Conservation (phyloP, 2,329 filamentous ascomycete genomes). For the Xylaria sp. region DNA sequence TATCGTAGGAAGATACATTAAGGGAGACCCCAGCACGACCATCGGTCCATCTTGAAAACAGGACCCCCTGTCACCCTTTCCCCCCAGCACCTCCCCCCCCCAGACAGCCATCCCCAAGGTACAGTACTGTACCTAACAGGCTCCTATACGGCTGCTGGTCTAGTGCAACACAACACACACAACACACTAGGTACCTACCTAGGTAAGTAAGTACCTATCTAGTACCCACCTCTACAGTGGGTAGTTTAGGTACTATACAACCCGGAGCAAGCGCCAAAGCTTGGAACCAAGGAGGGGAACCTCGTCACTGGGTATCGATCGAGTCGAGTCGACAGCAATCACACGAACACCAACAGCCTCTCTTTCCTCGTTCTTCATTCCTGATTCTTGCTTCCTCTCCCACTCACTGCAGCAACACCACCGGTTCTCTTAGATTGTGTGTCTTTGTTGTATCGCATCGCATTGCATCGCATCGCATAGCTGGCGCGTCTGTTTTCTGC, state of each 20-base stretch:
- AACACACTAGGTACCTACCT: too few relatives aligned
- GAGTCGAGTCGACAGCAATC: conserved; percentile 17
- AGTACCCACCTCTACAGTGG: too few relatives aligned
- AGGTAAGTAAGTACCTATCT: neutral
- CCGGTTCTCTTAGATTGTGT: neutral
- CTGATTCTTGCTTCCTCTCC: neutral
- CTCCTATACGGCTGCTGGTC: too few relatives aligned
- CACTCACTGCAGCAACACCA: neutral
- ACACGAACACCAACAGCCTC: conserved; percentile 1
- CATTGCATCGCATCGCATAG: too few relatives aligned
- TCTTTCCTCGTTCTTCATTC: conserved; percentile 1
- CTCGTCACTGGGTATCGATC: too few relatives aligned
- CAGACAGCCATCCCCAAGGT: too few relatives aligned
- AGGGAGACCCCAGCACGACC: neutral
- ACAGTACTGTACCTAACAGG: too few relatives aligned
- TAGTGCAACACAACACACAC: too few relatives aligned
- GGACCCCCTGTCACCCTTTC: conserved; percentile 6
- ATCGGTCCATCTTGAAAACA: conserved; percentile 8
- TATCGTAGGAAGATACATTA: too few relatives aligned
- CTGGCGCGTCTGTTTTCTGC: neutral
- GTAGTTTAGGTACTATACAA: too few relatives aligned
- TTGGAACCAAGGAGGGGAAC: conserved; percentile 25
- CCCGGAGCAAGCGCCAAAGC: too few relatives aligned
- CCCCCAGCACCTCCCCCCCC: neutral
- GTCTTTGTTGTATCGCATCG: neutral